Evolutionary conservation across 306 rosid genomes (phyloP), one percentile per base, ranked within the genome.

Genomic region (Spatholobus suberectus): DNA sequence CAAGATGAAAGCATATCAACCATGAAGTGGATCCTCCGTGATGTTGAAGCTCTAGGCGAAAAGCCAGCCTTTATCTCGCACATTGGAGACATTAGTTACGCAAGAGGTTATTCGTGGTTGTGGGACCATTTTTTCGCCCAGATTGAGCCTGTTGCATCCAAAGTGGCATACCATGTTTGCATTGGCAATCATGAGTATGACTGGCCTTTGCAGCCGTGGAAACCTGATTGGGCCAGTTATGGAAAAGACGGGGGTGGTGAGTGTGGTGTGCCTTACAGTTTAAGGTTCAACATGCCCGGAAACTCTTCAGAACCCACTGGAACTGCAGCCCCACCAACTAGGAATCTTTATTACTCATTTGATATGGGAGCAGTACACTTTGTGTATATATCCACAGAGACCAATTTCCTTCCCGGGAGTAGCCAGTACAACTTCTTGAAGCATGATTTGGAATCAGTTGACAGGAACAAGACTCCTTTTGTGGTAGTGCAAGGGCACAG

Each of bases 181-280:
- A 90, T 96, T 54, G 98, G 99, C 17, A 96, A 92, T 81, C 99
- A 96, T 34, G 97, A 89, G 86, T 94, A 94, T 75, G 72, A 94
- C 70, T 96, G 99, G 99, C 95, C 98, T 35, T 70, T 44, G 58
- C 98, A 96, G 88, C 97, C 98, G 4, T 94, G 91, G 91, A 94
- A 88, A 79, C 97, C 98, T 5, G 90, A 87, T 12, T 94, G 98
- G 98, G 78, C 99, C 1, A 77, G 59, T 73, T 96, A 96, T 27
- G 92, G 94, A 73, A 93, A 61, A 76, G 99, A 96, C 34, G 96
- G 99, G 24, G 98, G 99, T 66, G 99, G 99, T 43, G 99, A 96
- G 84, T 96, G 99, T 27, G 98, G 98, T 59, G 92, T 96, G 41
- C 99, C 98, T 18, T 96, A 92, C 54, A 93, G 98, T 88, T 82